These are phyloP conservation scores for Amauroascus niger DNA, from an alignment of 2,329 filamentous ascomycete species.

Conservation along the genomic window DNA sequence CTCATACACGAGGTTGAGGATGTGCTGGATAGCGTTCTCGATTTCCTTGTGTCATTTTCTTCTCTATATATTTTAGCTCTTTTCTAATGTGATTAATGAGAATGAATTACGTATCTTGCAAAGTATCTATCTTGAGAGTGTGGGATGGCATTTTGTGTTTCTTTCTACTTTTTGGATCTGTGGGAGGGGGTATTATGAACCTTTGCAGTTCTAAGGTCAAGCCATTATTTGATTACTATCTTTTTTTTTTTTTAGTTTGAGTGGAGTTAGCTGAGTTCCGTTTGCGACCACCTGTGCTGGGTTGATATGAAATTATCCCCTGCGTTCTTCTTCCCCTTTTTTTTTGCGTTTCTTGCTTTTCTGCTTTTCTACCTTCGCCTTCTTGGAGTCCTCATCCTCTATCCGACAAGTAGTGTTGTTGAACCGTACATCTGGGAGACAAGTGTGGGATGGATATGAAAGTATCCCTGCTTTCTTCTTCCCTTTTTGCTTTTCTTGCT, in stretches of 20 bases:
- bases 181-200: not conserved
- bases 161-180: not conserved
- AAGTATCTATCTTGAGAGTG: not conserved
- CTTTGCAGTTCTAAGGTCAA: not conserved
- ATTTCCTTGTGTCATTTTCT: not conserved
- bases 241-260: too few relatives aligned
- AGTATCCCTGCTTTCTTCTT: too few relatives aligned
- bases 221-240: not conserved
- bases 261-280: too few relatives aligned
- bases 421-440: too few relatives aligned
- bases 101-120: not conserved
- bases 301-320: too few relatives aligned
- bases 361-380: too few relatives aligned
- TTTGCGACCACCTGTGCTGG: too few relatives aligned
- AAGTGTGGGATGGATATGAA: too few relatives aligned
- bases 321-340: not conserved
- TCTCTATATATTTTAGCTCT: not conserved
- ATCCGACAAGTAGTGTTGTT: too few relatives aligned
- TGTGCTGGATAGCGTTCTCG: not conserved
- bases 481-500: too few relatives aligned
- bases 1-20: constrained; percentile 26
- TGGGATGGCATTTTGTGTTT: not conserved
- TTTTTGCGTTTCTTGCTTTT: too few relatives aligned
- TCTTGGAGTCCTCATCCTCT: too few relatives aligned
- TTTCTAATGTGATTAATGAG: not conserved